Evolutionary conservation across 2,329 filamentous ascomycete species (phyloP).

Genomic region (Aspergillus latus): DNA sequence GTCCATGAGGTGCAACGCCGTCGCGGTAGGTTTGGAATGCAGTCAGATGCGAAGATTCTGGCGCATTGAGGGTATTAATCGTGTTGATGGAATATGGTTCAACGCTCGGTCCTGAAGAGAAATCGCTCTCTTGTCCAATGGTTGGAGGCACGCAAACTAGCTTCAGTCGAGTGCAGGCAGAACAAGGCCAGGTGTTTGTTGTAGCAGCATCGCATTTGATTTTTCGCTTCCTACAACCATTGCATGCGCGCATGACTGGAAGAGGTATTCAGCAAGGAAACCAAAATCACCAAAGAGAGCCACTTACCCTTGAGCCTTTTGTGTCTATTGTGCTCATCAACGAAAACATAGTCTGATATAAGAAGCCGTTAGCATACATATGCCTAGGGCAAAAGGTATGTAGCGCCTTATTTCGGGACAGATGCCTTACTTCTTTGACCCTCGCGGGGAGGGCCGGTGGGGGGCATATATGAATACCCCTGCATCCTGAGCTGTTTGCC

Average conservation of each 20-base stretch:
- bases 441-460: slow-evolving; percentile 64
- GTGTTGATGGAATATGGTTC: slow-evolving; percentile 27
- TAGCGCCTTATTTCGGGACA: background rate
- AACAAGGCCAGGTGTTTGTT: slow-evolving; percentile 96
- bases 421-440: slow-evolving; percentile 75
- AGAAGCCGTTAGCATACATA: slow-evolving; percentile 12
- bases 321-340: slow-evolving; percentile 97
- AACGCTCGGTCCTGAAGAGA: slow-evolving; percentile 28
- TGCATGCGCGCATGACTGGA: slow-evolving; percentile 92
- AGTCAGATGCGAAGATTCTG: slow-evolving; percentile 50
- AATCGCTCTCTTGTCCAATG: slow-evolving; percentile 67
- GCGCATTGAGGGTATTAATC: slow-evolving; percentile 35
- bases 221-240: slow-evolving; percentile 90
- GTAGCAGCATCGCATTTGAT: slow-evolving; percentile 98
- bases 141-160: slow-evolving; percentile 89
- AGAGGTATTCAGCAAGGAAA: slow-evolving; percentile 14
- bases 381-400: too few relatives aligned
- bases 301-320: slow-evolving; percentile 85
- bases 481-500: slow-evolving; percentile 52
- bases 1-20: slow-evolving; percentile 54
- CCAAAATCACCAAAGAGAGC: slow-evolving; percentile 11
- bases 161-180: slow-evolving; percentile 87
- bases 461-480: slow-evolving; percentile 73
- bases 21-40: slow-evolving; percentile 48
- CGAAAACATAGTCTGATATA: slow-evolving; percentile 87